These are phyloP conservation scores for Phytophthora colocasiae DNA, from an alignment of 352 stramenopile species.

Conservation along the genomic window DNA sequence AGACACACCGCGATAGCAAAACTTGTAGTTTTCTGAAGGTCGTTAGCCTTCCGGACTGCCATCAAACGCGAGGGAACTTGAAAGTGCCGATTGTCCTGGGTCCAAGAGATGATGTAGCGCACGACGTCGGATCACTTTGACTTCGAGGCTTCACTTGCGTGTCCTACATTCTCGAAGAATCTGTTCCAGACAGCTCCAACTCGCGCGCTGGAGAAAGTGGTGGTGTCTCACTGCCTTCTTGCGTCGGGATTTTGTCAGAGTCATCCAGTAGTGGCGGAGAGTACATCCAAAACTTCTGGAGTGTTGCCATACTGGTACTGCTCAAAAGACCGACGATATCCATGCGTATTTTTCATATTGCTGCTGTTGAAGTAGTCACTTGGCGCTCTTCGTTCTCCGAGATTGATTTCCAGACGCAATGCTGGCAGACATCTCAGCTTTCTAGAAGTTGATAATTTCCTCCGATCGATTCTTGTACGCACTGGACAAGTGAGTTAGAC, in stretches of 20 bases:
- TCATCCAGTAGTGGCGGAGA: slow-evolving; percentile 23
- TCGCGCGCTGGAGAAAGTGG: slow-evolving; percentile 45
- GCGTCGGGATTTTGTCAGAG: slow-evolving; percentile 12
- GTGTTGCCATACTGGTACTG: slow-evolving; percentile 24
- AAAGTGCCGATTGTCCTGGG: not conserved
- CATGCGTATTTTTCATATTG: slow-evolving; percentile 16
- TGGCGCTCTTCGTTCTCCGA: slow-evolving; percentile 15
- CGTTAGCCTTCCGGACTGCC: slow-evolving; percentile 55
- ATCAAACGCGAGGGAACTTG: slow-evolving; percentile 50
- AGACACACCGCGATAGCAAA: slow-evolving; percentile 53
- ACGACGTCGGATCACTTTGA: slow-evolving; percentile 2
- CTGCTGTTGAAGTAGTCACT: slow-evolving; percentile 36
- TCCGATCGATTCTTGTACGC: slow-evolving; percentile 24
- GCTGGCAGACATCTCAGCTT: slow-evolving; percentile 22
- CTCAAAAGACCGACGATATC: slow-evolving; percentile 17
- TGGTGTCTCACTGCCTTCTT: slow-evolving; percentile 10
- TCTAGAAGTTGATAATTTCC: slow-evolving; percentile 18
- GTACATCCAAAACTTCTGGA: slow-evolving; percentile 17
- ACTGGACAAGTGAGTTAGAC: slow-evolving; percentile 10
- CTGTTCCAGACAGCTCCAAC: slow-evolving; percentile 78
- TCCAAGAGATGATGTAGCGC: slow-evolving; percentile 1
- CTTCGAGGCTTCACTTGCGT: slow-evolving; percentile 29
- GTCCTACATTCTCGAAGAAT: slow-evolving; percentile 79
- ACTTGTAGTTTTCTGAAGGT: slow-evolving; percentile 56
- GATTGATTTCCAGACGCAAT: slow-evolving; percentile 27